A percentile compares a stretch with the other conserved stretches of the same genome.
Evolutionary conservation across 164 flowering plant species (phyloP).

Genomic region (Vitis labrusca): DNA sequence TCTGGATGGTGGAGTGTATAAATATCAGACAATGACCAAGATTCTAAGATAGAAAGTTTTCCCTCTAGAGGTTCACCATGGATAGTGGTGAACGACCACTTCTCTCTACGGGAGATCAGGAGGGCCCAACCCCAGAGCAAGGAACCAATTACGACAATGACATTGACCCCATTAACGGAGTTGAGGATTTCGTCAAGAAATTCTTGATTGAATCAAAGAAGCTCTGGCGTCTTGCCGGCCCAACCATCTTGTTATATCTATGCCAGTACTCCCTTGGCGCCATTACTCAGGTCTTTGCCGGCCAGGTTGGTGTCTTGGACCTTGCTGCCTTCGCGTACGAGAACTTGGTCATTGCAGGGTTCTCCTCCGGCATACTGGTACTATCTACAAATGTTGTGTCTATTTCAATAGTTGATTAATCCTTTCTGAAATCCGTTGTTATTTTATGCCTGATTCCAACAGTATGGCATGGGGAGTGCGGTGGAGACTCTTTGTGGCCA

Average conservation of each 20-base stretch:
- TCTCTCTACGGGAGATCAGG: slow-evolving; percentile 1
- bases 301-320: slow-evolving; percentile 60
- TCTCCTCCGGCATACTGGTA: slow-evolving; percentile 68
- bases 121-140: not conserved
- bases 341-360: slow-evolving; percentile 70
- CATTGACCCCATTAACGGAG: slow-evolving; percentile 31
- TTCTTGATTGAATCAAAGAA: slow-evolving; percentile 46
- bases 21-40: too few species aligned
- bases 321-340: slow-evolving; percentile 77
- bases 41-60: too few species aligned
- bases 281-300: slow-evolving; percentile 67
- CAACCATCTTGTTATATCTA: slow-evolving; percentile 64
- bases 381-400: not conserved
- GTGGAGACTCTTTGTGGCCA: slow-evolving; percentile 88
- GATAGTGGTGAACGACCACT: slow-evolving; percentile 12
- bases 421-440: too few species aligned
- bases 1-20: too few species aligned
- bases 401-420: too few species aligned
- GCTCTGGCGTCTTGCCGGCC: slow-evolving; percentile 73
- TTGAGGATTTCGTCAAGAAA: slow-evolving; percentile 27
- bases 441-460: not conserved
- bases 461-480: slow-evolving; percentile 93
- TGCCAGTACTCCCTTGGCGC: slow-evolving; percentile 76
- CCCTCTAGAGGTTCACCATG: not conserved
- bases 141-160: slow-evolving; percentile 18